phyloP scores from a whole-genome alignment of 371 early-diverging fungal species.

The Sporodiniella umbellata region DNA sequence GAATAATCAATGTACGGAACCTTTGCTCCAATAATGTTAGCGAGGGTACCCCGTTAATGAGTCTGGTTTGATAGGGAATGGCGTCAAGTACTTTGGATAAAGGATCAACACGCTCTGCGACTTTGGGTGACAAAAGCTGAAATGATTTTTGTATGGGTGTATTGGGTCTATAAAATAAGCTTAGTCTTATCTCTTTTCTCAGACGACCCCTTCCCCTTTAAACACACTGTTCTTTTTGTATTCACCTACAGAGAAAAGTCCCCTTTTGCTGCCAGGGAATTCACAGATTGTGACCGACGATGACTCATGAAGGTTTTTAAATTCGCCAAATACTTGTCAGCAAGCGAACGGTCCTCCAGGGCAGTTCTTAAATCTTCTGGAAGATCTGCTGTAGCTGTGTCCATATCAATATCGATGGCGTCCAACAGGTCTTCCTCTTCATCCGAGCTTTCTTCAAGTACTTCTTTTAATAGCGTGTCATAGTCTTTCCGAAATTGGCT shows the following conservation, averaged over 20 bases:
- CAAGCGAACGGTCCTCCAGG: conserved; percentile 48
- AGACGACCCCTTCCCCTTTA: too few relatives aligned
- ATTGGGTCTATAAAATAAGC: conserved; percentile 25
- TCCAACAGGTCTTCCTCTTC: conserved; percentile 28
- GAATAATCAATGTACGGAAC: conserved; percentile 57
- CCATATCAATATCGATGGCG: conserved; percentile 36
- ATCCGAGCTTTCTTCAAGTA: conserved; percentile 51
- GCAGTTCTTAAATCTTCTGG: conserved; percentile 53
- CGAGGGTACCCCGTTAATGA: conserved; percentile 55
- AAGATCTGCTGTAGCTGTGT: conserved; percentile 44
- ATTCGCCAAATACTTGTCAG: conserved; percentile 48
- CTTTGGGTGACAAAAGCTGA: conserved; percentile 26
- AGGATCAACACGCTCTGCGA: conserved; percentile 27
- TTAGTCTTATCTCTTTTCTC: too few relatives aligned
- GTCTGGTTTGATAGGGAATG: conserved; percentile 43
- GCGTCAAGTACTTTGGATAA: conserved; percentile 39
- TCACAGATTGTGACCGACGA: conserved; percentile 39
- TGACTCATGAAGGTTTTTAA: conserved; percentile 48
- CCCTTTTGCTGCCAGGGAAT: conserved; percentile 29
- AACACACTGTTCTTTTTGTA: conserved; percentile 8
- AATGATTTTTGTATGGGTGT: conserved; percentile 39
- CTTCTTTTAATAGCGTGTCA: conserved; percentile 57
- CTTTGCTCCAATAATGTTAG: conserved; percentile 56
- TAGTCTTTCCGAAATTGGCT: conserved; percentile 49
- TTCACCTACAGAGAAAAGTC: conserved; percentile 40